Evolutionary conservation across 2,329 filamentous ascomycete species (phyloP), one percentile per base, ranked within the genome.

Genomic region (Bipolaris zeicola): DNA sequence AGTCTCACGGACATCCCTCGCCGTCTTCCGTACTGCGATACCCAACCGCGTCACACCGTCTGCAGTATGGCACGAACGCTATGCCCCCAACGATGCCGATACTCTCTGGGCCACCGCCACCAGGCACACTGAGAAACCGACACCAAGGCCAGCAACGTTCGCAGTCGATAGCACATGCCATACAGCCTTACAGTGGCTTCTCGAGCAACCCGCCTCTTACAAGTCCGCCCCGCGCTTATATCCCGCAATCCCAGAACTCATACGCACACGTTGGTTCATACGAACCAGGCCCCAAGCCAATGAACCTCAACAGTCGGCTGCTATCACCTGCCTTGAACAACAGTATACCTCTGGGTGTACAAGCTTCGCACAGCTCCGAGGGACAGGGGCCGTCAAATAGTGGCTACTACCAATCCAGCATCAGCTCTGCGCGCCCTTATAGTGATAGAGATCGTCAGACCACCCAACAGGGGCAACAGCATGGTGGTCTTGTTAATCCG

Each of bases 281-380:
- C n/a, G 38, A 50, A 16, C 33, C 10, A 43, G 54, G 33, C 5
- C 38, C 73, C 48, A 71, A 78, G 43, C 71, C 78, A 57, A 76
- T 75, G 58, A 75, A 77, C 28, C 74, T 76, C 13, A 75, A 75
- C 13, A 76, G 78, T 60, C 73, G 79, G 18, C 72, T 79, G 16
- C 67, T 70, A 11, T 81, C 80, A 18, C 78, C 79, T 34, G 76
- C 78, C 6, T 61, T 78, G 69, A 81, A 77, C 56, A 79, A 82
- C 42, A 60, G 61, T 3, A 63, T 66, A 24, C 63, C 69, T 8
- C 43, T 62, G 16, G 61, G 64, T 18, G 50, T 60, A 33, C 63
- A 62, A 50, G 64, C 62, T 45, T 46, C 60, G 36, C 58, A 66
- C 39, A 63, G 62, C 16, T 50, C 58, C 22, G 55, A 63, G 10